Base-by-base conservation (phyloP, 164 flowering plant species). In the Euptelea pleiosperma region DNA sequence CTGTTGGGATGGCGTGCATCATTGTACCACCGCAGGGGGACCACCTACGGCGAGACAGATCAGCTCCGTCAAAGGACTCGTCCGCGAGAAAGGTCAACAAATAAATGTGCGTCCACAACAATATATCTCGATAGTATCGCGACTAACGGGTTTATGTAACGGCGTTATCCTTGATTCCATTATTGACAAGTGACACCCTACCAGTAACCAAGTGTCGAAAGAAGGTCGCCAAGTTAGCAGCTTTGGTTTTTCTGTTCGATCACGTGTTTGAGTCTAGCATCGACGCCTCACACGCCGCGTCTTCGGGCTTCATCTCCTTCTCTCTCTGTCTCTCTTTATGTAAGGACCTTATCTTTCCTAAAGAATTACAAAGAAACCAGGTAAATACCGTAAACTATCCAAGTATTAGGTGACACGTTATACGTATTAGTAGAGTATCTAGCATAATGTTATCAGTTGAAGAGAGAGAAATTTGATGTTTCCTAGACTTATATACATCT, bases 281-380 rank as follows among this genome's bases (percentile, higher is more conserved):
- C n/a, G 65, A 64, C 68, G 67, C 51, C 51, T 67, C 67, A 62
- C 62, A 28, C 57, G 66, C 50, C 70, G 57, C 21, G 55, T 48
- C 40, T 39, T 9, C 7, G 8, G 33, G 60, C 25, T 8, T 8
- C 15, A 11, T 3, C 11, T 8, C 2, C 15, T 3, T n/a, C n/a
- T n/a, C 60, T 28, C 2, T n/a, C n/a, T n/a, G n/a, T n/a, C n/a
- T n/a, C n/a, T n/a, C n/a, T n/a, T n/a, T n/a, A 12, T 14, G 2
- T 2, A 36, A 52, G 8, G 8, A 35, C 6, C n/a, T 22, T 52
- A 19, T n/a, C 30, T 9, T 18, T 31, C 1, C n/a, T 8, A 30
- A 5, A 3, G 28, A 31, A 22, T 31, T 51, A 30, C 39, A 31
- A 2, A 2, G 48, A n/a, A n/a, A n/a, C n/a, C n/a, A n/a, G n/a